phyloP scores from a whole-genome alignment of 108 stramenopile genomes.

The Fistulifera pelliculosa region DNA sequence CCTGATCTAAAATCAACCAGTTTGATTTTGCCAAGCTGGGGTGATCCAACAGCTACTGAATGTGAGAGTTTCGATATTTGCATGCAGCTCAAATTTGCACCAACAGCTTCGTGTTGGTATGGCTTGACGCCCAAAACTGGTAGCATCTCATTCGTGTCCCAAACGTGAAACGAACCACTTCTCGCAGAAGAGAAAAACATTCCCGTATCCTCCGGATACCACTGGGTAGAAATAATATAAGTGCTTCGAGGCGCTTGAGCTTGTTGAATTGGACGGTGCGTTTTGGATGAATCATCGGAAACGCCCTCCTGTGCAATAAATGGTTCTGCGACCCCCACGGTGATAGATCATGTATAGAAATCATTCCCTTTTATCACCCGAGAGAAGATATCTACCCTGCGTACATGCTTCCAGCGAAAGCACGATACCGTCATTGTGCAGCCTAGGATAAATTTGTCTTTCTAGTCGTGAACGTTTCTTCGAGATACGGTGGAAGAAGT shows the following conservation, averaged over 20 bases:
- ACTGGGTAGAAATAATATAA: conserved; percentile 41
- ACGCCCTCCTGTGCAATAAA: neutral
- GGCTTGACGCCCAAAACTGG: conserved; percentile 29
- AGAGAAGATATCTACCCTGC: conserved; percentile 45
- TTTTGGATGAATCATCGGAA: neutral
- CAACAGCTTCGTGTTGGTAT: conserved; percentile 13
- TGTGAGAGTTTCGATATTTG: conserved; percentile 11
- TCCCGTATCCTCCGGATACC: conserved; percentile 73
- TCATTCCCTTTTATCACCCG: conserved; percentile 52
- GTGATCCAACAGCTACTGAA: conserved; percentile 16
- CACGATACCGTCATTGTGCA: no score
- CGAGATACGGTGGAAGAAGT: no score
- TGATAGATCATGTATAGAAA: conserved; percentile 60
- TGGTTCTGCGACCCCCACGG: conserved; percentile 31
- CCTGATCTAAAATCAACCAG: conserved; percentile 64
- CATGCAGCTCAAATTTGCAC: conserved; percentile 6
- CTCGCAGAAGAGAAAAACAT: conserved; percentile 55
- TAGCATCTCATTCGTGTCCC: conserved; percentile 56
- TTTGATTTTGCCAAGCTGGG: conserved; percentile 18
- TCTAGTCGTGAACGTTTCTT: no score
- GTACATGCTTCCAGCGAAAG: no score
- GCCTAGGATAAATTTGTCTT: no score
- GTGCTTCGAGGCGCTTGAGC: conserved; percentile 28
- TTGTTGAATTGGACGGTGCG: conserved; percentile 1
- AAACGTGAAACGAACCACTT: conserved; percentile 50